Evolutionary conservation across 1,284 basidiomycete species (phyloP), one percentile per base, ranked within the genome.

Genomic region (Austroboletus niveus): DNA sequence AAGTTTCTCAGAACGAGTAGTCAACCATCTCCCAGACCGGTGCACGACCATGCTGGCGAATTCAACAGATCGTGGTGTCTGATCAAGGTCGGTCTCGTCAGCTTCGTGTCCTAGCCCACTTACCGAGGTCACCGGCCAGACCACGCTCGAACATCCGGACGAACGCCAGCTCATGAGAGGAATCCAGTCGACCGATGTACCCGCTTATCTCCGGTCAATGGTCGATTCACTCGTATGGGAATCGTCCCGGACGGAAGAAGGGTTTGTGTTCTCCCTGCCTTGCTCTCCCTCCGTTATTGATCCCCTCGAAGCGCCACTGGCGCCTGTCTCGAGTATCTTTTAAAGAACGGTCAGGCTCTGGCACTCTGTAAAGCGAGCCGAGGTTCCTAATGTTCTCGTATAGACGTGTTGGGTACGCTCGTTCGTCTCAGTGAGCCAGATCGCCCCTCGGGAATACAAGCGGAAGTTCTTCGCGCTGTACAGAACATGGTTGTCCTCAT

Each of bases 171-270:
- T 93, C 46, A 76, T 82, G 30, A 84, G 81, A 62, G 94, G 94
- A 5, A 94, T 98, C 62, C 73, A 75, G 38, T 82, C 85, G 10
- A 96, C 94, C 2, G 81, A 86, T 68, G 90, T 96, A 0, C 92
- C 94, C 9, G 73, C 70, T 7, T 81, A 85, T 54, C 75, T 98
- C 15, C 81, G 85, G 63, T 82, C 84, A n/a, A 87, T 98, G 76
- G 88, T 94, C 4, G 90, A 95, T 68, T 79, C 89, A 3, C 77
- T 98, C 42, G 91, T 96, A 15, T 84, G 85, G 74, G 94, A 97
- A 69, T 87, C 88, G 24, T 87, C 87, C 15, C 77, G 85, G 55
- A 82, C 80, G 17, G 90, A 94, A 61, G 89, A 91, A 72, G 91
- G 90, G 91, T 94, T 71, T 60, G 87, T 78, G 36, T 27, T 45